phyloP scores from a whole-genome alignment of 2,329 filamentous ascomycete species.

The Fusarium nodosum region DNA sequence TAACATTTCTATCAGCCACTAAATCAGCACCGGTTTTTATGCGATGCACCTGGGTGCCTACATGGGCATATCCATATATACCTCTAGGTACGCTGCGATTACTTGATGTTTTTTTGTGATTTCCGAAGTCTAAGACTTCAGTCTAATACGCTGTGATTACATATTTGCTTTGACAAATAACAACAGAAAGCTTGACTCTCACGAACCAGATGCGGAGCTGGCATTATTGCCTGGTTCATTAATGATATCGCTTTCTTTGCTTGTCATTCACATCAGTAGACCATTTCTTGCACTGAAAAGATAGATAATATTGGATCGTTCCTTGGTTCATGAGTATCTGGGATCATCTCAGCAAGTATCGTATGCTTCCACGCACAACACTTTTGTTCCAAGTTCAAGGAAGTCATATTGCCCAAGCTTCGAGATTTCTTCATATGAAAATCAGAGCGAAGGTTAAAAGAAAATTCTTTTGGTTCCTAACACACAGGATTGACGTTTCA shows the following conservation, averaged over 20 bases:
- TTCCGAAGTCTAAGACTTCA: too few species aligned
- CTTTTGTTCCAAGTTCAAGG: background rate
- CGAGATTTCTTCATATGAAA: background rate
- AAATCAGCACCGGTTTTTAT: too few species aligned
- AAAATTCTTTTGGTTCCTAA: conserved; percentile 20
- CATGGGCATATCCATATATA: background rate
- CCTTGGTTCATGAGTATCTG: background rate
- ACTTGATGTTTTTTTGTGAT: too few species aligned
- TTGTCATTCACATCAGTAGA: background rate
- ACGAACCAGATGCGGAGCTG: background rate
- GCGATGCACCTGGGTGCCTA: background rate
- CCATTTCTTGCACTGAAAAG: background rate
- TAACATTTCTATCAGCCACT: too few species aligned
- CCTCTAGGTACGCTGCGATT: too few species aligned
- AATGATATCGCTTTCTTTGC: background rate
- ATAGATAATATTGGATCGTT: background rate
- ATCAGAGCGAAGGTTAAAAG: background rate
- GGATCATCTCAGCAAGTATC: background rate
- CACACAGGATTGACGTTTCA: conserved; percentile 6
- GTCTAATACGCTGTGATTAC: background rate
- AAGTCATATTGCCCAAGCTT: background rate
- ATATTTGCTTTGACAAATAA: too few species aligned
- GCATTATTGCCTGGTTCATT: background rate
- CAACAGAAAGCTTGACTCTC: too few species aligned
- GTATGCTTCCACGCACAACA: background rate